A percentile compares a stretch with the other conserved stretches of the same genome.
These are phyloP conservation scores for Pythium monospermum DNA, from an alignment of 352 stramenopile species.

Conservation along the genomic window DNA sequence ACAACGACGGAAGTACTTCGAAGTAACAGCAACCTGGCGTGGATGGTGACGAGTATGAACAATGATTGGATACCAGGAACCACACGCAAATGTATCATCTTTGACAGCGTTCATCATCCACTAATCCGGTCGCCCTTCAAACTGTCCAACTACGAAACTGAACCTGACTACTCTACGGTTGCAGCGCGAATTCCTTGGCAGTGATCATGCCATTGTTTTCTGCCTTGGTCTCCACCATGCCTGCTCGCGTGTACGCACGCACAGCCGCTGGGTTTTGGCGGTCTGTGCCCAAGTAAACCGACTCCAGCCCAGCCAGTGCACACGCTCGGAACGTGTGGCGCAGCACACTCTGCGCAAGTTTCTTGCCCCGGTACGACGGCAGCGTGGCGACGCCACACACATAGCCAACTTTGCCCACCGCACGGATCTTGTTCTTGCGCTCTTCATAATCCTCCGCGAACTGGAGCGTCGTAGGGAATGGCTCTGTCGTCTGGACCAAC, in stretches of 20 bases:
- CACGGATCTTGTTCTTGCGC: neutral
- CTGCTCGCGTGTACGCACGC: slow-evolving; percentile 4
- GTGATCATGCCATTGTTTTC: neutral
- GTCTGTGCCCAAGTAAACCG: slow-evolving; percentile 10
- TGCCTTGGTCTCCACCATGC: slow-evolving; percentile 13
- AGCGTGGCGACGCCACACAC: slow-evolving; percentile 7
- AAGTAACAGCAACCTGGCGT: no score
- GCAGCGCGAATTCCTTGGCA: neutral
- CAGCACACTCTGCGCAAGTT: neutral
- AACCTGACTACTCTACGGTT: neutral
- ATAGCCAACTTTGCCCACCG: slow-evolving; percentile 3
- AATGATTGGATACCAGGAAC: no score
- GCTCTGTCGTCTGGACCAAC: neutral
- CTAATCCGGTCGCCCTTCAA: no score
- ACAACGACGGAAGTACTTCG: no score
- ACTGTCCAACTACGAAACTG: no score
- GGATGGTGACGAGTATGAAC: no score
- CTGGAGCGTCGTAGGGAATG: neutral
- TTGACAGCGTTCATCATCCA: no score
- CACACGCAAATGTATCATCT: no score
- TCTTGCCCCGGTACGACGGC: slow-evolving; percentile 1
- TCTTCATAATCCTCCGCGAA: slow-evolving; percentile 2
- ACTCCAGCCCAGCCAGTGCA: neutral
- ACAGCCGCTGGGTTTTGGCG: slow-evolving; percentile 3
- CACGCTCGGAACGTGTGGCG: neutral